These are phyloP conservation scores for Trichosporon sp. DNA, from an alignment of 1,284 basidiomycete species.

Conservation along the genomic window DNA sequence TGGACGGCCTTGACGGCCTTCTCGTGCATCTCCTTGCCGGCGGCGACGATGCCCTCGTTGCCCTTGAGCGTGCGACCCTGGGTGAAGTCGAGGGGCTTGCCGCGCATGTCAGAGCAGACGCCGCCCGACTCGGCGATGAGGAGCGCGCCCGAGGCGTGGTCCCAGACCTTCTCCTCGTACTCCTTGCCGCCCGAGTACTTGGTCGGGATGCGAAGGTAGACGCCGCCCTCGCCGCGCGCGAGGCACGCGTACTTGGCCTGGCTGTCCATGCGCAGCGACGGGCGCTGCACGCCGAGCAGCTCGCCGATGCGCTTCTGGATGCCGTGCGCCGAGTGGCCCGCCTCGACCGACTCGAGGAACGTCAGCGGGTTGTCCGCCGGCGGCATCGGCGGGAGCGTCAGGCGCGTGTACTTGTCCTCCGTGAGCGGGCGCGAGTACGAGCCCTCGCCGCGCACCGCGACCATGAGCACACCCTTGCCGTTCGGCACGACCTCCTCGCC, in stretches of 20 bases:
- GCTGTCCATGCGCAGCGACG: conserved; percentile 81
- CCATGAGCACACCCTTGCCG: conserved; percentile 70
- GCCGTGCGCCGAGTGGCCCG: conserved; percentile 81
- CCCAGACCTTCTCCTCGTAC: conserved; percentile 91
- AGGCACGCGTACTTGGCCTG: conserved; percentile 94
- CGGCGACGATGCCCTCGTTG: conserved; percentile 83
- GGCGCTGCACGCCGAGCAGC: conserved; percentile 64
- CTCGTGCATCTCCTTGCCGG: conserved; percentile 62
- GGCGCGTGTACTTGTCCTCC: conserved; percentile 34
- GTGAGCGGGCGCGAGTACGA: conserved; percentile 52
- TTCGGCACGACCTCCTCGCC: conserved; percentile 53
- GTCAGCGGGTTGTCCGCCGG: conserved; percentile 47
- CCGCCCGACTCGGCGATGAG: conserved; percentile 89
- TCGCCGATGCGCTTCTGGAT: conserved; percentile 73
- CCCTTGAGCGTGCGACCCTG: conserved; percentile 77
- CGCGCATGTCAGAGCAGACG: conserved; percentile 74
- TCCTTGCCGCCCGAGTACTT: conserved; percentile 58
- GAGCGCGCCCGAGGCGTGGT: conserved; percentile 84
- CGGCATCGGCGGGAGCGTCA: conserved; percentile 38
- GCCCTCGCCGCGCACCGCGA: conserved; percentile 76
- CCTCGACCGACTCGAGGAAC: conserved; percentile 89
- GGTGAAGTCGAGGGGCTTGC: conserved; percentile 76
- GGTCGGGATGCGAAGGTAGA: conserved; percentile 87
- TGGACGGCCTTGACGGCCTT: conserved; percentile 71
- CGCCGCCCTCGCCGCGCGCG: conserved; percentile 78